phyloP scores from a whole-genome alignment of 495 filamentous ascomycete species.

The Pseudotulostoma volvatum region DNA sequence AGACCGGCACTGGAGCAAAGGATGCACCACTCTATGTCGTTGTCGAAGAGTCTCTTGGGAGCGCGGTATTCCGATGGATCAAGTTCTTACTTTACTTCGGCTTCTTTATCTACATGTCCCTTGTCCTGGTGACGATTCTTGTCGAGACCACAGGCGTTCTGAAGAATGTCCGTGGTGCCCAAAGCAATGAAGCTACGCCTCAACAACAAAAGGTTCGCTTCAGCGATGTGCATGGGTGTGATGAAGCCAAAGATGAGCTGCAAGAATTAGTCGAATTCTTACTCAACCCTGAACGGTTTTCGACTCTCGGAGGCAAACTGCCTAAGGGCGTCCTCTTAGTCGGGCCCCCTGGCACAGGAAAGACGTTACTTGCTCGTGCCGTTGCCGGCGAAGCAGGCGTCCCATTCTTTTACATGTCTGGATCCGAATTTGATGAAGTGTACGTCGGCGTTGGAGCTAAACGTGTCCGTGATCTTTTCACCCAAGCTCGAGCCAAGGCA shows the following conservation, averaged over 20 bases:
- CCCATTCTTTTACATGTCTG: constrained; percentile 99
- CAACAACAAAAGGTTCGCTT: constrained; percentile 85
- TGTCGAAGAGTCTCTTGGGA: constrained; percentile 76
- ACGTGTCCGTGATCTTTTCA: constrained; percentile 92
- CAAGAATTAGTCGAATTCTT: constrained; percentile 95
- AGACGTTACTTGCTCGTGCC: constrained; percentile 90
- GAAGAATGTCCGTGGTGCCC: constrained; percentile 55
- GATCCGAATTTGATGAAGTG: constrained; percentile 94
- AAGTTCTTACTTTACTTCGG: constrained; percentile 68
- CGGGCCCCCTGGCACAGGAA: constrained; percentile 92
- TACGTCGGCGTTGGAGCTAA: constrained; percentile 97
- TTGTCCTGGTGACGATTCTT: constrained; percentile 60
- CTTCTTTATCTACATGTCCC: constrained; percentile 53
- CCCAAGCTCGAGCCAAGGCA: constrained; percentile 67
- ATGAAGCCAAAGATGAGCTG: constrained; percentile 95
- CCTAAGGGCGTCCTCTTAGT: constrained; percentile 93
- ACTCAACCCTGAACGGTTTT: constrained; percentile 81
- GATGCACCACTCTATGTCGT: constrained; percentile 79
- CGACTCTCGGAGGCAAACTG: constrained; percentile 79
- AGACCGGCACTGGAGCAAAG: constrained; percentile 49
- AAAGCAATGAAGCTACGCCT: constrained; percentile 69
- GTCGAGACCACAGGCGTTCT: constrained; percentile 63
- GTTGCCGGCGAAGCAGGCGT: constrained; percentile 95
- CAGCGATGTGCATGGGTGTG: constrained; percentile 88
- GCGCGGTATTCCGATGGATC: constrained; percentile 72